Evolutionary conservation across 495 filamentous ascomycete genomes (phyloP), one percentile per base, ranked within the genome.

Genomic region (Darksidea phi): DNA sequence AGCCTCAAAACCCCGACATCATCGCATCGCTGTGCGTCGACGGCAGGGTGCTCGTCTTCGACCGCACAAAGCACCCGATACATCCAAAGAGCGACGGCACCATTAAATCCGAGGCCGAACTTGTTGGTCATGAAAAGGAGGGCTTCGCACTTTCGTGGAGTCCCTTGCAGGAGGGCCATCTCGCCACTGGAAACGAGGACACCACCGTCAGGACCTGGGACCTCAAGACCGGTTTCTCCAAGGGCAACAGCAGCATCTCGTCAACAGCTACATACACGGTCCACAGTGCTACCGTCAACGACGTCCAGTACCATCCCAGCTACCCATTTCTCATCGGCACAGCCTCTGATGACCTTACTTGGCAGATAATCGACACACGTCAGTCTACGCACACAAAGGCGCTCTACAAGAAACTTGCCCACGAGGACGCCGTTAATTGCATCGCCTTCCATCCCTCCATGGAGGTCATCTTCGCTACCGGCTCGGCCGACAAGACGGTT

Each of bases 61-160:
- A 99, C 75, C 85, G 90, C 59, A 95, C 95, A 49, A 97, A 97
- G 80, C 95, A 97, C 68, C 86, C 80, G 48, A 86, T 83, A 67
- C 76, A 80, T 52, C 89, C 86, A 6, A 85, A 84, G 24, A 17
- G 53, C 20, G 61, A 69, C 18, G 88, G 86, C 50, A 82, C 78
- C 50, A 86, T 88, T 24, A 88, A 85, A 68, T 85, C 89, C 20
- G 91, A 89, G 69, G 87, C 94, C 70, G 91, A 88, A 67, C 83
- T 97, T 20, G 70, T 86, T 18, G 95, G 95, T 4, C 95, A 99
- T 69, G 86, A 82, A 42, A 81, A 82, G 65, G 95, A 99, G 77
- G 95, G 95, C n/a, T 97, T 95, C 67, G 95, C 90, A 1, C 78
- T 99, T 48, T 85, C 84, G 71, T 99, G 95, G 95, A 97, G 84